Conservation (phyloP, 768 basidiomycete species). For the Crassisporium funariophilum region DNA sequence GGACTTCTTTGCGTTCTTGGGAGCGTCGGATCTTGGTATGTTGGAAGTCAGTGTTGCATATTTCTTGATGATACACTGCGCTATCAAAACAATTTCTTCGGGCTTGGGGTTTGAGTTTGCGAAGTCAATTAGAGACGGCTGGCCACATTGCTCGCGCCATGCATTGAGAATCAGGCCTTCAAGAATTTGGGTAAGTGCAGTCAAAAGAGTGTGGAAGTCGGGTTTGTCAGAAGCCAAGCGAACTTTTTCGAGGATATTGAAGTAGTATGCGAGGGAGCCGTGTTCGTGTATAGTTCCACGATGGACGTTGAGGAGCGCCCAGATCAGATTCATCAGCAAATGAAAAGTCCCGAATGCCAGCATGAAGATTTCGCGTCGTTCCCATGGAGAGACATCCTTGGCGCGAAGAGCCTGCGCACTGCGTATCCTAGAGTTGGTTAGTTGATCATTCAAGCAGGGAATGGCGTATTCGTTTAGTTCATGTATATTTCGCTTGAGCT, state of each 20-base stretch:
- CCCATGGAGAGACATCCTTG: conserved; percentile 23
- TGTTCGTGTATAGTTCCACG: conserved; percentile 22
- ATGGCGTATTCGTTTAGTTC: conserved; percentile 19
- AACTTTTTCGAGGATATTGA: conserved; percentile 30
- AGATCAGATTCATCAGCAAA: conserved; percentile 31
- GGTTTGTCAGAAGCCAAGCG: conserved; percentile 32
- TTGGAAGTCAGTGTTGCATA: conserved; percentile 19
- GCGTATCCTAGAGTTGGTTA: conserved; percentile 28
- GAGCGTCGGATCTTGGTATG: not conserved
- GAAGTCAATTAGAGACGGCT: conserved; percentile 14
- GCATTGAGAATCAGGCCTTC: conserved; percentile 32
- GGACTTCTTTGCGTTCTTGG: not conserved
- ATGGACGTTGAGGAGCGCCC: conserved; percentile 29
- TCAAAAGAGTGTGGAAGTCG: conserved; percentile 32
- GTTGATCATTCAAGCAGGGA: conserved; percentile 30
- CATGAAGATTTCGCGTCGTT: conserved; percentile 24
- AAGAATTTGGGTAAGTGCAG: conserved; percentile 31
- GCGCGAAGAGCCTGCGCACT: conserved; percentile 14
- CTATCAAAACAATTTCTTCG: conserved; percentile 16
- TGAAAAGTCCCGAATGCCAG: conserved; percentile 36
- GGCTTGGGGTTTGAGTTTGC: conserved; percentile 26
- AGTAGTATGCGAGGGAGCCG: conserved; percentile 31
- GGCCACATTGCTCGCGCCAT: conserved; percentile 20
- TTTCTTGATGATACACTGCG: conserved; percentile 21
- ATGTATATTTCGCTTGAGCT: conserved; percentile 18